Base-by-base conservation (phyloP, 2,329 filamentous ascomycete species). In the Fusarium sp. region DNA sequence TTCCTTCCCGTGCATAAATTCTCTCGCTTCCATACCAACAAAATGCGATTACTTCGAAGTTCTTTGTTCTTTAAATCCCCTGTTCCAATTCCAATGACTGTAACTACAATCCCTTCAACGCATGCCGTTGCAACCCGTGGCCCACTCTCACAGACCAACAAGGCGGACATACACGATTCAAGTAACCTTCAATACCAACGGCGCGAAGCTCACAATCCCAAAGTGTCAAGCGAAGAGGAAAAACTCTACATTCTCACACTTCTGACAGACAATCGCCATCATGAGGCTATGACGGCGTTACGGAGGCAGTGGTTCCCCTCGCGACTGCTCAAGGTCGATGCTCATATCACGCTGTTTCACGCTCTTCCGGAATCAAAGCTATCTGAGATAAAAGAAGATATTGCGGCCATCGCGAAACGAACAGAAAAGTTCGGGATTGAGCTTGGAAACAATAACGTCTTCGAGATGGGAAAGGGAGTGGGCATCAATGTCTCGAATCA, bases 281-380 rank as follows among this genome's bases (percentile, higher is more conserved):
- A 69, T 10, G 26, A 58, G 15, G 6, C 14, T 11, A 69, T 70
- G 67, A 57, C 55, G 11, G 50, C 40, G 2, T 22, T 70, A 3
- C 63, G 67, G 24, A 46, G 24, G 15, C 59, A 62, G 10, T 70
- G 67, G 67, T 70, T 70, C 21, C 67, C 67, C 7, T 3, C 44
- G 6, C 38, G 21, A 2, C 8, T 71, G 1, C 60, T 70, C 26
- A 70, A 69, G 19, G 67, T 70, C 2, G 59, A 65, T 4, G 67
- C 67, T 0, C 67, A 70, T 38, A 17, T 70, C 33, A 70, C 67
- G 5, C 42, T 70, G 4, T 70, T 70, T 5, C 67, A 70, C 36
- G 67, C 67, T 4, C 46, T 70, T 11, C 67, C 67, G 6, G 67
- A 59, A 2, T 71, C 67, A 5, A 69, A 42, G 31, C 22, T 71